Conservation (phyloP, 805 yeast genomes). For the Cyberlindnera maritima region DNA sequence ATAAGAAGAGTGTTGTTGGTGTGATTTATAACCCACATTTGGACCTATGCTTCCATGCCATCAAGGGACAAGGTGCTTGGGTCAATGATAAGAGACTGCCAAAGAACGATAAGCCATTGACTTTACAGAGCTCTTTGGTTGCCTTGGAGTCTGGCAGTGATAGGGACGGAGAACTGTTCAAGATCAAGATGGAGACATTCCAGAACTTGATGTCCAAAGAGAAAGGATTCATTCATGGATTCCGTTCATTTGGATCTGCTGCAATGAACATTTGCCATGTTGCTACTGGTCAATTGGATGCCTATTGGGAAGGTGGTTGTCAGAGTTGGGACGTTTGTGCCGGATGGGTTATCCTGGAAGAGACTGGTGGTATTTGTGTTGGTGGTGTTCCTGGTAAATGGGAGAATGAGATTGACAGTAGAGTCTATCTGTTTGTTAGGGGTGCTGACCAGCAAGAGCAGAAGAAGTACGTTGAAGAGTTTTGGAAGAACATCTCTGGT, state of each 20-base stretch:
- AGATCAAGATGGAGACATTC: conserved; percentile 47
- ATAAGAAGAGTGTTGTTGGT: conserved; percentile 53
- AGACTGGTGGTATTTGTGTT: conserved; percentile 58
- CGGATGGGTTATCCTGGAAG: conserved; percentile 59
- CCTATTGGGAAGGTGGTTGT: conserved; percentile 73
- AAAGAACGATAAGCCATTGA: conserved; percentile 32
- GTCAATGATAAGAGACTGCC: conserved; percentile 42
- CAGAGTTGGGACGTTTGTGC: conserved; percentile 71
- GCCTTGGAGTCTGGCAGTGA: conserved; percentile 65
- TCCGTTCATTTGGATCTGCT: conserved; percentile 60
- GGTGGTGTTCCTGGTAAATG: conserved; percentile 50
- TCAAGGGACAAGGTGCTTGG: conserved; percentile 53
- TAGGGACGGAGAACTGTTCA: conserved; percentile 49
- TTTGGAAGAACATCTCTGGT: conserved; percentile 51
- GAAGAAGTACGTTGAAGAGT: conserved; percentile 42
- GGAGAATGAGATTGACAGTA: conserved; percentile 47
- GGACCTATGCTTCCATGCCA: conserved; percentile 50
- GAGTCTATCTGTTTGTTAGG: conserved; percentile 58
- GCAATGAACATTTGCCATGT: conserved; percentile 60
- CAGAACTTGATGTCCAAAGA: conserved; percentile 42
- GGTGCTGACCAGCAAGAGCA: conserved; percentile 44
- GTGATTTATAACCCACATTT: conserved; percentile 63
- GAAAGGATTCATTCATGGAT: conserved; percentile 61
- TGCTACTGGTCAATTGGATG: conserved; percentile 56
- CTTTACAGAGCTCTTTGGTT: conserved; percentile 49